These are phyloP conservation scores for Ceratocystis cubensis DNA, from an alignment of 2,329 filamentous ascomycete genomes.

Conservation along the genomic window DNA sequence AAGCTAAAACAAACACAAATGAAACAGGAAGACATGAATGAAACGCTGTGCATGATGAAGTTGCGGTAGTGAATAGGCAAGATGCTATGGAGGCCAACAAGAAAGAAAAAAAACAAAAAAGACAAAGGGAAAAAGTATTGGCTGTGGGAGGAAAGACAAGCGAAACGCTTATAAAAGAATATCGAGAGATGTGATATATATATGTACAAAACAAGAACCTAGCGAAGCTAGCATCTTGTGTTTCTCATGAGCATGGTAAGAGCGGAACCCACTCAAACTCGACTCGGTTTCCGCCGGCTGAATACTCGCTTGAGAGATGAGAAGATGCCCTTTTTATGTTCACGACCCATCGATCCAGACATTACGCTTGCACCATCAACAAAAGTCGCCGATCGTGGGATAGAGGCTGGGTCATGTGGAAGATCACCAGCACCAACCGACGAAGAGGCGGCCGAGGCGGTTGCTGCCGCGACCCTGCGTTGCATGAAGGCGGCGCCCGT, in stretches of 20 bases:
- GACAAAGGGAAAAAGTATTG: neutral
- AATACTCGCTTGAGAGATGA: conserved; percentile 21
- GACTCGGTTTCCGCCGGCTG: conserved; percentile 15
- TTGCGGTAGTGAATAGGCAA: neutral
- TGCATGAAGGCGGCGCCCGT: conserved; percentile 25
- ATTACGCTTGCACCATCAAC: neutral
- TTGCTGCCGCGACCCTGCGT: conserved; percentile 16
- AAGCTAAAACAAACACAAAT: neutral
- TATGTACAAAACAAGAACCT: neutral
- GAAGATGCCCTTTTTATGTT: conserved; percentile 20
- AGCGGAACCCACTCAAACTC: neutral
- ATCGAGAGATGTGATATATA: neutral
- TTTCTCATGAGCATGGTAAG: neutral
- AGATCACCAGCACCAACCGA: neutral
- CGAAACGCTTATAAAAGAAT: neutral
- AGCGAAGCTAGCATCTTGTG: neutral
- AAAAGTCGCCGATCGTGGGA: neutral
- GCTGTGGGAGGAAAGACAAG: neutral
- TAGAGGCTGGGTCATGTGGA: neutral
- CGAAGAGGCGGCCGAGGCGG: neutral
- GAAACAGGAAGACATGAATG: neutral
- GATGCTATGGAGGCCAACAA: neutral
- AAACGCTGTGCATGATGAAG: neutral
- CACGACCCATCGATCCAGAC: neutral
- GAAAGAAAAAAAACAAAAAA: neutral